Conservation (phyloP, 2,329 filamentous ascomycete genomes). For the Hyphodiscus sp. region DNA sequence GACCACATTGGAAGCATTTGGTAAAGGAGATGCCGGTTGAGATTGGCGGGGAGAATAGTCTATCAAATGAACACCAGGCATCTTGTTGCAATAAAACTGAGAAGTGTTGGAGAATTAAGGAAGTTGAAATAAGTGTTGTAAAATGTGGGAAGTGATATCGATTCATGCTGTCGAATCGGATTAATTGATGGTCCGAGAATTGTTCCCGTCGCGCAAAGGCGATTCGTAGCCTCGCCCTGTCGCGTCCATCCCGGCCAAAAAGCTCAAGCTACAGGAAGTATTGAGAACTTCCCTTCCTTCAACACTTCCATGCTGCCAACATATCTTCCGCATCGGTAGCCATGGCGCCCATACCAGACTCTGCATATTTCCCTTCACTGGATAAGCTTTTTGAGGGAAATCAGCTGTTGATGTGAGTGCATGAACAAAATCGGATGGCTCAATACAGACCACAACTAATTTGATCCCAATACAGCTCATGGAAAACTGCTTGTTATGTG, state of each 20-base stretch:
- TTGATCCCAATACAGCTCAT: conserved; percentile 41
- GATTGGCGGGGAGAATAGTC: conserved; percentile 88
- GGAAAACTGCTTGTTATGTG: conserved; percentile 53
- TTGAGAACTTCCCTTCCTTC: background rate
- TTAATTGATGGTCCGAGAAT: background rate
- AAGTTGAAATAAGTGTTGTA: background rate
- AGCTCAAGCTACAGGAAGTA: conserved; percentile 6
- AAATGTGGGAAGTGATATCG: background rate
- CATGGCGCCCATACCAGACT: conserved; percentile 67
- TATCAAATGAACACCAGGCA: conserved; percentile 44
- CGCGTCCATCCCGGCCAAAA: background rate
- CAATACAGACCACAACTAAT: background rate
- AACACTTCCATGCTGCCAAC: conserved; percentile 25
- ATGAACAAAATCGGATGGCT: background rate
- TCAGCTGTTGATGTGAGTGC: conserved; percentile 68
- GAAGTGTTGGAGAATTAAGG: background rate
- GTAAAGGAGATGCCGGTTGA: conserved; percentile 62
- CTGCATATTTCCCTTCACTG: conserved; percentile 75
- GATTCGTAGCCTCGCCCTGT: background rate
- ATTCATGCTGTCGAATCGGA: background rate
- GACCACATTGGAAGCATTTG: conserved; percentile 82
- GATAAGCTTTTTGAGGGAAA: conserved; percentile 80
- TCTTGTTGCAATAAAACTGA: conserved; percentile 21
- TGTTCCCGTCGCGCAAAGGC: background rate
- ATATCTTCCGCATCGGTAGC: conserved; percentile 25